A percentile compares a stretch with the other conserved stretches of the same genome.
phyloP scores from a whole-genome alignment of 2,329 filamentous ascomycete genomes.

The Pestalotiopsis sp. region DNA sequence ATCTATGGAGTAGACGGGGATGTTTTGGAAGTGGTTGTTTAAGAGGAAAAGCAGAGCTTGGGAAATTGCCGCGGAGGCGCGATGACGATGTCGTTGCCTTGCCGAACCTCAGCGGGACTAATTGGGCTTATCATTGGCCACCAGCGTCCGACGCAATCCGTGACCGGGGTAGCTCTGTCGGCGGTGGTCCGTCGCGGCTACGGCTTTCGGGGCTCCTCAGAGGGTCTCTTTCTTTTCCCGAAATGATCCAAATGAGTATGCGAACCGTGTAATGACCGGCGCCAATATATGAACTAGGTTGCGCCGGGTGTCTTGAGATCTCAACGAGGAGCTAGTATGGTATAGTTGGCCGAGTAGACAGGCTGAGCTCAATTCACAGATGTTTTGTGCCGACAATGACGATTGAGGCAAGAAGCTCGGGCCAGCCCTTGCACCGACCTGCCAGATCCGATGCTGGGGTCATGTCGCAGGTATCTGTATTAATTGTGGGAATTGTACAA shows the following conservation, averaged over 20 bases:
- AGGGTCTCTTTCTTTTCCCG: background rate
- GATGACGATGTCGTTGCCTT: background rate
- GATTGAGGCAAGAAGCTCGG: background rate
- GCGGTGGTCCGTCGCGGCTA: background rate
- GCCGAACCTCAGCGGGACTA: background rate
- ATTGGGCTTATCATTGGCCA: slow-evolving; percentile 1
- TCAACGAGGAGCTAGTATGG: background rate
- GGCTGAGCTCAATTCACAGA: background rate
- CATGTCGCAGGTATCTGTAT: too few relatives aligned
- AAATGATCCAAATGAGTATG: background rate
- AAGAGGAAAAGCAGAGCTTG: background rate
- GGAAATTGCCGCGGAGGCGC: background rate
- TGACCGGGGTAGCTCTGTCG: background rate
- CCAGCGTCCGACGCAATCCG: slow-evolving; percentile 7
- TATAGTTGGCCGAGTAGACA: background rate
- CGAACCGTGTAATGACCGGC: background rate
- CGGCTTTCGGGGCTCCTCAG: background rate
- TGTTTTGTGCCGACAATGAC: background rate
- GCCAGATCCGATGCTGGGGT: background rate
- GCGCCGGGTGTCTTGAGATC: background rate
- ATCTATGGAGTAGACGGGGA: background rate
- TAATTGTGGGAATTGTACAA: background rate
- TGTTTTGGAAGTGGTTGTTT: background rate
- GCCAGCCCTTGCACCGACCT: background rate
- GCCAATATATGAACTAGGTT: background rate